Percentiles rank a stretch among this genome's conserved stretches.
Evolutionary conservation across 345 rosid species (phyloP).

Genomic region (Rhizophora mangle): DNA sequence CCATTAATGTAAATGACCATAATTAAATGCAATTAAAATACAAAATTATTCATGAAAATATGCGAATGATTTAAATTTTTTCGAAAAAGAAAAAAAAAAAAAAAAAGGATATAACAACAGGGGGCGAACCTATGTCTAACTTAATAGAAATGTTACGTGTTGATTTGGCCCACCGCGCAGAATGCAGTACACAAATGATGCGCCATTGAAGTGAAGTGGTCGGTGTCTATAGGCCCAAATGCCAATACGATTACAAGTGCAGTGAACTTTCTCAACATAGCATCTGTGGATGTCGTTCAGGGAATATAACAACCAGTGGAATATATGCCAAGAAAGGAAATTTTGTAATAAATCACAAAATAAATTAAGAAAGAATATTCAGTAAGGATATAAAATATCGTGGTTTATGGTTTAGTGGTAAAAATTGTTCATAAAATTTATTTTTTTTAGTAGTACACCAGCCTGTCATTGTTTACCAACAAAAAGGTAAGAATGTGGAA

Average conservation of each 20-base stretch:
- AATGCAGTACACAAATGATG: neutral
- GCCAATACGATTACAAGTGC: conserved; percentile 14
- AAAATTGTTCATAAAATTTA: too few species aligned
- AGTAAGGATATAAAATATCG: too few species aligned
- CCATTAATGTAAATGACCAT: too few species aligned
- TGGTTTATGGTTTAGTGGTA: too few species aligned
- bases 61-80: too few species aligned
- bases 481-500: neutral
- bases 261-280: conserved; percentile 15
- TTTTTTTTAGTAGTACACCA: too few species aligned
- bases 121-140: too few species aligned
- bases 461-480: neutral
- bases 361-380: neutral
- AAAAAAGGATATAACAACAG: too few species aligned
- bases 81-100: too few species aligned
- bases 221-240: conserved; percentile 16
- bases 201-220: conserved; percentile 15
- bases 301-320: conserved; percentile 21
- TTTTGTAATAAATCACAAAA: neutral
- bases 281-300: neutral
- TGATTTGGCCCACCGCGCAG: conserved; percentile 7
- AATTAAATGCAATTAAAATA: too few species aligned
- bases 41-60: too few species aligned
- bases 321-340: conserved; percentile 25
- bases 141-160: too few species aligned